Evolutionary conservation across 208 protist species (phyloP), one percentile per base, ranked within the genome.

Genomic region (Kentomonas sorsogonicus): DNA sequence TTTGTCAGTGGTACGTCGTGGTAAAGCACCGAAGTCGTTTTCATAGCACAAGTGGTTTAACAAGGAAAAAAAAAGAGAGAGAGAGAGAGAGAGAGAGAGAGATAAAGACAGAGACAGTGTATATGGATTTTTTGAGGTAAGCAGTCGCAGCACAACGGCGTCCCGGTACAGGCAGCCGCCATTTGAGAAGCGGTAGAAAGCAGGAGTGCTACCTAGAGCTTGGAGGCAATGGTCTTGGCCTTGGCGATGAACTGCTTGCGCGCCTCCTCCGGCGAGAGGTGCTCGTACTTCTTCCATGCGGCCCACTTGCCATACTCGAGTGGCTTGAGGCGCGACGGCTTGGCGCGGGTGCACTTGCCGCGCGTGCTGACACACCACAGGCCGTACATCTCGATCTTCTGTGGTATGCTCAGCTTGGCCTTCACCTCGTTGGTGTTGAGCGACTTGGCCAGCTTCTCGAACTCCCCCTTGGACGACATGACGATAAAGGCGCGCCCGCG

Each of bases 361-460:
- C 74, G 72, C 38, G 58, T 80, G 13, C 78, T 83, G 26, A 90
- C 81, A 50, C 84, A 86, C 80, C 80, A 95, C 54, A 95, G n/a
- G n/a, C n/a, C n/a, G n/a, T n/a, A 95, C 62, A 95, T 76, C 61
- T 87, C 72, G 1, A 89, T 80, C 64, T 95, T 95, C 45, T 77
- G 70, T 25, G 60, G 25, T 20, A 90, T 63, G 31, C 60, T 79
- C 69, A 95, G 68, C 20, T 72, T 78, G 39, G 72, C 70, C 44
- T 69, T 70, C 44, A 70, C 36, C 20, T 63, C 51, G 15, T 34
- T 52, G 38, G 60, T 47, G 7, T 38, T 60, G 18, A 77, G 40
- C 0, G 72, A 26, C 59, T 82, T 79, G 47, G 62, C 67, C 36
- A 68, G 83, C 26, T 66, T 63, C 39, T 74, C 59, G 53, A 82